Evolutionary conservation across 352 stramenopile genomes (phyloP).

Genomic region (Phytophthora europaea): DNA sequence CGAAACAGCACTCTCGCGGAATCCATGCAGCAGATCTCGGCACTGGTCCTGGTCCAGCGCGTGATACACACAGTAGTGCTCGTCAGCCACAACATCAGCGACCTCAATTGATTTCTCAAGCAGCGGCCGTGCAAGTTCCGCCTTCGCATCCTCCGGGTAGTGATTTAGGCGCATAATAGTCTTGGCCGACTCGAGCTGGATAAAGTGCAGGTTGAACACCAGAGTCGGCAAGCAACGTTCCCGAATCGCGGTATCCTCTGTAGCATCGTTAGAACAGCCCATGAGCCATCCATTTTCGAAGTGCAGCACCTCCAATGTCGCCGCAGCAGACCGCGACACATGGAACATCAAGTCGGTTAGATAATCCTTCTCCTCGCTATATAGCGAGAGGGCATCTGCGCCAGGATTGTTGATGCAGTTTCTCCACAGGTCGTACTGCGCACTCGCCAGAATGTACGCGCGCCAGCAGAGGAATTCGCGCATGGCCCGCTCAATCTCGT

Average conservation of each 20-base stretch:
- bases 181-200: conserved; percentile 83
- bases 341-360: conserved; percentile 84
- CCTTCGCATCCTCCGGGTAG: conserved; percentile 68
- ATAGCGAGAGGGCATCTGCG: conserved; percentile 46
- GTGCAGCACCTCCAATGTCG: conserved; percentile 76
- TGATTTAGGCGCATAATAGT: conserved; percentile 74
- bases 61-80: conserved; percentile 77
- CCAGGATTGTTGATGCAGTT: conserved; percentile 53
- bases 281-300: conserved; percentile 86
- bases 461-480: conserved; percentile 82
- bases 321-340: conserved; percentile 56
- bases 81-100: conserved; percentile 80
- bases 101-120: conserved; percentile 83
- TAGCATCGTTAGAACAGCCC: conserved; percentile 53
- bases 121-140: conserved; percentile 64
- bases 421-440: conserved; percentile 80
- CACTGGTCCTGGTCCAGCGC: conserved; percentile 73
- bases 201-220: conserved; percentile 80
- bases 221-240: conserved; percentile 72
- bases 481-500: conserved; percentile 65
- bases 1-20: conserved; percentile 77
- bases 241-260: conserved; percentile 56
- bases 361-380: conserved; percentile 84
- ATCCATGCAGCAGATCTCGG: conserved; percentile 68
- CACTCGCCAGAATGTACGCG: conserved; percentile 70